Evolutionary conservation across 2,329 filamentous ascomycete genomes (phyloP), one percentile per base, ranked within the genome.

Genomic region (Microdochium paspali): DNA sequence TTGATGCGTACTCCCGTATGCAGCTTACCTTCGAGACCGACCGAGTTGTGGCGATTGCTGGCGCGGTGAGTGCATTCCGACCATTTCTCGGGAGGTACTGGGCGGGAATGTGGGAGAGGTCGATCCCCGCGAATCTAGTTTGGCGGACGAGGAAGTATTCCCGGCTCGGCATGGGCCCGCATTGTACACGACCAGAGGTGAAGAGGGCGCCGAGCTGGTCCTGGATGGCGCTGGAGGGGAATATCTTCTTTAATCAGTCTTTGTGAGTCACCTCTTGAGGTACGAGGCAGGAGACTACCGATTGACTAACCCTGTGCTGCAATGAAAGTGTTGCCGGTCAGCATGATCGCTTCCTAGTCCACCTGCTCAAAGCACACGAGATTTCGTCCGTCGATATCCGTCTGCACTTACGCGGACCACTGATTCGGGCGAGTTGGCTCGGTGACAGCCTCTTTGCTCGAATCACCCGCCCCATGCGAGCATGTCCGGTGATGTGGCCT

Each of bases 141-240:
- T 56, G 54, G 54, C 28, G 4, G 48, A 46, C 31, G 30, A 12
- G 3, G 39, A 4, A 12, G 46, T 12, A 18, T n/a, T n/a, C n/a
- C 18, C n/a, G n/a, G n/a, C 26, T 28, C 26, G 5, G 10, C n/a
- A 12, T 35, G 31, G 31, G 15, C 6, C 31, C 31, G 31, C 31
- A 35, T n/a, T 35, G 46, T 15, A 24, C 18, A 5, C 30, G 45
- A 13, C 18, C 46, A 10, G 26, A 44, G 2, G 3, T 35, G 18
- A 54, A 53, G 12, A 50, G 53, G 2, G 54, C 54, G 3, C 54
- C 54, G 15, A 54, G 52, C 2, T 56, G 54, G 54, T 54, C 54
- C 12, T 56, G 54, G 54, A 51, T 51, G 7, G 51, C 54, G 4
- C 10, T 54, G 10, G 49, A 54, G 30, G 54, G 54, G 2, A 23